Evolutionary conservation across 1,284 basidiomycete genomes (phyloP), one percentile per base, ranked within the genome.

Genomic region (Microbotryum lychnidis-dioicae): DNA sequence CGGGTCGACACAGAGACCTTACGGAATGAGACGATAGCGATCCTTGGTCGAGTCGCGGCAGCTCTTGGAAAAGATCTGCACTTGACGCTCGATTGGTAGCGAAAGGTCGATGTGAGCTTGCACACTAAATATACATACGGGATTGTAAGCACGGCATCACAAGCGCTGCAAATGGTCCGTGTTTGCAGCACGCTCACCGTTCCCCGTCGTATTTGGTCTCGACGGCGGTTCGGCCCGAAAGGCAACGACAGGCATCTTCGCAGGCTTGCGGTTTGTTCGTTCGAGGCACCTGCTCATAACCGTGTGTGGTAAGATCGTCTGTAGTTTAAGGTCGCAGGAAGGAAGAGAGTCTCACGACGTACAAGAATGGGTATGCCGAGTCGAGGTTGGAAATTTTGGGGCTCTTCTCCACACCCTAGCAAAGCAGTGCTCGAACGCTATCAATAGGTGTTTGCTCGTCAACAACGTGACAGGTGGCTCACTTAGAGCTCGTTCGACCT

Each of bases 201-300:
- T 92, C 90, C 7, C 91, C 91, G 65, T 93, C 91, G 73, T 91
- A 91, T 74, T 94, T 93, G 2, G 84, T 89, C 76, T 94, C 91
- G 1, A 85, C 87, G 83, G 86, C 91, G 3, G 90, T 77, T 53
- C 72, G 75, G 6, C 78, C 73, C 2, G 79, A 76, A 1, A 73
- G 63, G 14, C 70, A 68, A 50, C 54, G 64, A 3, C 63, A 58
- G 1, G 64, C 62, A 1, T 52, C 45, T 0, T 49, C 25, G 18
- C 64, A 63, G 0, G 67, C 64, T 1, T 67, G 68, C 1, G 64
- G 64, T 72, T 91, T 91, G 33, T 79, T 75, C 49, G 86, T 87
- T 74, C 37, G 12, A 12, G 37, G 37, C 37, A 42, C 12, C 37
- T 42, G 37, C 12, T 42, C 37, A 42, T 42, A 42, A 42, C 16